Base-by-base conservation (phyloP, 1,284 basidiomycete species). In the Thelephora terrestris region DNA sequence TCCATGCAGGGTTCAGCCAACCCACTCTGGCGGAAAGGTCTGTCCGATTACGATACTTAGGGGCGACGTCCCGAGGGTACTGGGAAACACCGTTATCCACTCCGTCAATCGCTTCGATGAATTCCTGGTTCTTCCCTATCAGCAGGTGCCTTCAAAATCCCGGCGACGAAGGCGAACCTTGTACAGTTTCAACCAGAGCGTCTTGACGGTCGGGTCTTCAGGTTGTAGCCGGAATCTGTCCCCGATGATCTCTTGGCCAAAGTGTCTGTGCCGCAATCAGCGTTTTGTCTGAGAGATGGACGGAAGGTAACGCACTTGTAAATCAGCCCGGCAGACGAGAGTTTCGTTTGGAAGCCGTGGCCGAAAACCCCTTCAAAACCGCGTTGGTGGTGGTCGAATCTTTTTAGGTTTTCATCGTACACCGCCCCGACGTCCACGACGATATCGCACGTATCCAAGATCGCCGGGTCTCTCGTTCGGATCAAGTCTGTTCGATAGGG, bases 341-440 rank as follows among this genome's bases (percentile, higher is more conserved):
- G 70, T 69, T 99, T 99, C 52, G 89, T 98, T 34, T 67, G 67
- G 62, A 85, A 89, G 7, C 86, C 88, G 55, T 82, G 71, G 5
- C 91, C 94, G 64, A 99, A 97, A 16, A 88, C 78, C 63, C 94
- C 90, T 10, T 75, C 74, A 65, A 99, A 99, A 0, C 88, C 93
- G 44, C 94, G 81, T 65, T 99, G 96, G 62, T 99, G 95, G 63
- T 99, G 95, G 65, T 99, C 95, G 67, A 92, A 99, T 34, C 88
- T 76, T 52, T 85, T 78, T 51, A 72, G 78, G 46, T 69, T 70
- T 57, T 85, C 78, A 51, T 94, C 90, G 65, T 99, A 99, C 17
- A 89, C 77, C 7, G 90, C 94, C 16, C 96, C 95, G 48, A 99
- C 95, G 63, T 99, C 95, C 34, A 99, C 92, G n/a, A 99, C 91